phyloP scores from a whole-genome alignment of 768 basidiomycete species.

The Kockovaella imperatae region DNA sequence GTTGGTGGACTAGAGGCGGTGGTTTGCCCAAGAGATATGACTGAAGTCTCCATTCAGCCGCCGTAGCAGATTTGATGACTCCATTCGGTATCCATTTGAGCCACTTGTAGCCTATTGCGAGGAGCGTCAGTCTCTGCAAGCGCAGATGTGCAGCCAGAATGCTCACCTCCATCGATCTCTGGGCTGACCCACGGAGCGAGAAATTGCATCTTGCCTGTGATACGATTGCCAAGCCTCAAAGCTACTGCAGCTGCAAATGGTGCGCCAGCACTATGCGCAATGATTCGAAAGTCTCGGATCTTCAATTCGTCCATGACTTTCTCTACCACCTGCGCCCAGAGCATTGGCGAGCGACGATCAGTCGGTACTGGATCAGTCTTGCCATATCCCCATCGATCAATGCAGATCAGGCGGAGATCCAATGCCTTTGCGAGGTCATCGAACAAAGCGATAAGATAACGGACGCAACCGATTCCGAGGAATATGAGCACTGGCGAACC shows the following conservation, averaged over 20 bases:
- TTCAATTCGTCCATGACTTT: constrained; percentile 76
- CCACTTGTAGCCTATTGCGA: constrained; percentile 72
- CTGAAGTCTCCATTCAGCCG: constrained; percentile 94
- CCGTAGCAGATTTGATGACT: constrained; percentile 87
- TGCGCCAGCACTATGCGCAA: constrained; percentile 93
- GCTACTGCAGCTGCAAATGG: constrained; percentile 89
- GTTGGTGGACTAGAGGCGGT: constrained; percentile 66
- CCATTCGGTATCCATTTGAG: constrained; percentile 91
- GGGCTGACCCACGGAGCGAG: constrained; percentile 96
- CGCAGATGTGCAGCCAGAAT: not conserved
- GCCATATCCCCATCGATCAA: constrained; percentile 93
- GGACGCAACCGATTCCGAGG: constrained; percentile 85
- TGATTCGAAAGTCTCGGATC: constrained; percentile 71
- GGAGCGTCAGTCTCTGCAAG: constrained; percentile 18
- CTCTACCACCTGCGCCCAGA: constrained; percentile 85
- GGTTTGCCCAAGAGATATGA: constrained; percentile 97
- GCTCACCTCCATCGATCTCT: constrained; percentile 69
- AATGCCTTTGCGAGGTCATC: constrained; percentile 91
- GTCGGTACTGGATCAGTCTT: constrained; percentile 59
- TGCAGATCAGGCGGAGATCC: constrained; percentile 79
- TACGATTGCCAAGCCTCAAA: constrained; percentile 62
- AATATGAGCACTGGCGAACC: constrained; percentile 86
- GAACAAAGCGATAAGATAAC: constrained; percentile 89
- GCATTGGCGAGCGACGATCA: constrained; percentile 68
- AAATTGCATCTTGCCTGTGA: constrained; percentile 75